Evolutionary conservation across 257 asterid genomes (phyloP).

Genomic region (Nicotiana undulata): DNA sequence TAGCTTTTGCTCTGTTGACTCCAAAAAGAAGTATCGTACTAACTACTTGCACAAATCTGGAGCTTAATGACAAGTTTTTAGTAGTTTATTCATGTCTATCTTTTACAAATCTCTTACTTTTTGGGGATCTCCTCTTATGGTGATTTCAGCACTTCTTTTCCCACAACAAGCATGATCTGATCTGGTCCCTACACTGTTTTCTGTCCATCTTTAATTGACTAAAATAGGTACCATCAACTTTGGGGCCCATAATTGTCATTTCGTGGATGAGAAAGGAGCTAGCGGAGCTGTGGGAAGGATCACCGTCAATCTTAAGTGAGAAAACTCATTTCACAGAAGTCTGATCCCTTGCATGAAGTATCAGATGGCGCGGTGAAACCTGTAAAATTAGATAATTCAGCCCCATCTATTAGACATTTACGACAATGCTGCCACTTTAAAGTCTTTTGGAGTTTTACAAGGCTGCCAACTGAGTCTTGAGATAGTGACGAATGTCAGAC

Average conservation of each 20-base stretch:
- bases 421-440: background rate
- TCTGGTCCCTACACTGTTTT: background rate
- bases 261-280: slow-evolving; percentile 84
- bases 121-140: background rate
- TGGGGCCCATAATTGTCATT: slow-evolving; percentile 71
- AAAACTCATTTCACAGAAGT: slow-evolving; percentile 50
- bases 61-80: background rate
- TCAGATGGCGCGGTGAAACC: background rate
- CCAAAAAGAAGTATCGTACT: background rate
- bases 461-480: background rate
- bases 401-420: background rate
- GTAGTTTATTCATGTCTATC: background rate
- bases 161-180: background rate
- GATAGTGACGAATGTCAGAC: background rate
- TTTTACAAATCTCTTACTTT: background rate
- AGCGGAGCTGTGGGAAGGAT: slow-evolving; percentile 84
- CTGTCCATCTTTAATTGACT: background rate
- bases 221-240: slow-evolving; percentile 75
- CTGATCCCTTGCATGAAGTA: slow-evolving; percentile 18
- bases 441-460: background rate
- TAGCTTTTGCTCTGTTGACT: background rate
- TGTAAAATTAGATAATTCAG: background rate
- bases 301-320: slow-evolving; percentile 34
- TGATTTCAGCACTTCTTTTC: background rate
- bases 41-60: background rate